A percentile compares a stretch with the other conserved stretches of the same genome.
phyloP scores from a whole-genome alignment of 2,329 filamentous ascomycete species.

The Sporothrix mexicana region DNA sequence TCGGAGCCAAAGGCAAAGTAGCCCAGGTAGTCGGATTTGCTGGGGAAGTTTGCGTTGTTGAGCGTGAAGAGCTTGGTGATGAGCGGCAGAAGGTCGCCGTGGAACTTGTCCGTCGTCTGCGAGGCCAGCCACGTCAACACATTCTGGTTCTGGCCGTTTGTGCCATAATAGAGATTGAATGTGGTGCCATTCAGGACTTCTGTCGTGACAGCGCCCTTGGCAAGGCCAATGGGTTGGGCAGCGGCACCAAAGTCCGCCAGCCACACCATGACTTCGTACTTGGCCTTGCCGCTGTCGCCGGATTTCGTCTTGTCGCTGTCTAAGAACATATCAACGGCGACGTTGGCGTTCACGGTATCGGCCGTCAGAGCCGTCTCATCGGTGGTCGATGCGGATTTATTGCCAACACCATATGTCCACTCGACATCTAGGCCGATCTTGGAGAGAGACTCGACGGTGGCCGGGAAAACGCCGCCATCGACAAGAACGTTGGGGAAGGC shows the following conservation, averaged over 20 bases:
- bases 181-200: slow-evolving; percentile 49
- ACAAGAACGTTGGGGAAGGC: slow-evolving; percentile 61
- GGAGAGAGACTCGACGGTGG: slow-evolving; percentile 48
- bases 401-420: slow-evolving; percentile 58
- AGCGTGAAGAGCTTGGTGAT: slow-evolving; percentile 49
- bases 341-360: slow-evolving; percentile 57
- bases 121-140: slow-evolving; percentile 58
- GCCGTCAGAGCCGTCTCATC: slow-evolving; percentile 45
- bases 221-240: slow-evolving; percentile 47
- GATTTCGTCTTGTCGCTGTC: slow-evolving; percentile 52
- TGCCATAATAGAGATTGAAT: slow-evolving; percentile 52
- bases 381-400: slow-evolving; percentile 47
- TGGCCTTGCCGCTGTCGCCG: slow-evolving; percentile 49
- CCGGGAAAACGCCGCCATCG: slow-evolving; percentile 52
- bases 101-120: slow-evolving; percentile 48
- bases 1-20: slow-evolving; percentile 60
- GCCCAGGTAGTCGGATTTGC: slow-evolving; percentile 54
- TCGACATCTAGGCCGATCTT: slow-evolving; percentile 53
- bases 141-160: slow-evolving; percentile 50
- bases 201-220: slow-evolving; percentile 44
- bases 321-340: slow-evolving; percentile 65
- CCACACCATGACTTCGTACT: slow-evolving; percentile 46
- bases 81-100: slow-evolving; percentile 55
- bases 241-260: slow-evolving; percentile 34
- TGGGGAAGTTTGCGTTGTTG: slow-evolving; percentile 47